A percentile compares a stretch with the other conserved stretches of the same genome.
Evolutionary conservation across 1,284 basidiomycete genomes (phyloP).

Genomic region (Irpex sp.): DNA sequence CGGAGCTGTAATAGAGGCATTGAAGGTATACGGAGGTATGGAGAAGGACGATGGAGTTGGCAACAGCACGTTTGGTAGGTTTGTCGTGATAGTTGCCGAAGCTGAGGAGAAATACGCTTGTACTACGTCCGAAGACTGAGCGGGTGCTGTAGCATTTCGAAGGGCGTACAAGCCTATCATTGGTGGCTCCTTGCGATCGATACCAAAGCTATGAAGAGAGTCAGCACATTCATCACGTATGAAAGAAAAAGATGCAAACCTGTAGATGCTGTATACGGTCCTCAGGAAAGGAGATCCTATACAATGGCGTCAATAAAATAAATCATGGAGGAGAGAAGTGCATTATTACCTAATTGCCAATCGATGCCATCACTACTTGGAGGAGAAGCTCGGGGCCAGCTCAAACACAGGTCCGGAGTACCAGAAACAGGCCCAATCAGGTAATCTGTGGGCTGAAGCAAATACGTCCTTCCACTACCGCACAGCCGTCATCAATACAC

Average conservation of each 20-base stretch:
- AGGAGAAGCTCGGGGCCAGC: slow-evolving; percentile 72
- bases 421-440: slow-evolving; percentile 68
- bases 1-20: slow-evolving; percentile 53
- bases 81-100: slow-evolving; percentile 63
- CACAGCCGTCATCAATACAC: not conserved
- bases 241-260: slow-evolving; percentile 34
- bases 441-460: slow-evolving; percentile 77
- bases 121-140: slow-evolving; percentile 37
- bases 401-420: slow-evolving; percentile 66
- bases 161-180: slow-evolving; percentile 69
- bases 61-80: slow-evolving; percentile 72
- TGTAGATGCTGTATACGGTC: slow-evolving; percentile 80
- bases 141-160: slow-evolving; percentile 36
- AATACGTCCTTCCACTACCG: slow-evolving; percentile 49
- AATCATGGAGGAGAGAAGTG: not conserved
- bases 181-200: slow-evolving; percentile 64
- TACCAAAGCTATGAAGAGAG: slow-evolving; percentile 55
- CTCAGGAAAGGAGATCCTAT: slow-evolving; percentile 72
- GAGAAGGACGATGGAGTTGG: slow-evolving; percentile 54
- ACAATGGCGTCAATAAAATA: not conserved
- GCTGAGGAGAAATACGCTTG: slow-evolving; percentile 53
- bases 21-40: slow-evolving; percentile 67
- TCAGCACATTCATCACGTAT: slow-evolving; percentile 4
- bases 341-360: slow-evolving; percentile 70
- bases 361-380: slow-evolving; percentile 75